Base-by-base conservation (phyloP, 495 filamentous ascomycete genomes). In the Penicillium crystallinum region DNA sequence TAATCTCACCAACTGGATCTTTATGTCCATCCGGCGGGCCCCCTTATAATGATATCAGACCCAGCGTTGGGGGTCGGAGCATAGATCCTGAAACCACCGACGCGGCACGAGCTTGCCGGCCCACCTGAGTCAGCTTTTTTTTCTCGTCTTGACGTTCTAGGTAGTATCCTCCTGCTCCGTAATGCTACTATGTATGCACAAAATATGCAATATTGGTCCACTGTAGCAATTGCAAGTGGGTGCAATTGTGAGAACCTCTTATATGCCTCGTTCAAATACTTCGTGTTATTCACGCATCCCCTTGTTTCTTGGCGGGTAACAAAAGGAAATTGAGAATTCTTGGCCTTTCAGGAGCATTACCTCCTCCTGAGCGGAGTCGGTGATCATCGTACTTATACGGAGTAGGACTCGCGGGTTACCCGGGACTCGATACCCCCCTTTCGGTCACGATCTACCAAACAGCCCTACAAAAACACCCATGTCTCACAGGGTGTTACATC, bases 61-160 rank as follows among this genome's bases (percentile, higher is more conserved):
- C 22, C 46, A 48, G 34, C 35, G 19, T 17, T 53, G 33, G 43
- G 37, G 36, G 49, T 61, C 60, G 61, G 52, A 48, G 31, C 55
- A 54, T 62, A 34, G 8, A 51, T 39, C 58, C 61, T 64, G 61
- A 64, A 64, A 59, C 61, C 40, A 40, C 58, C 58, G 53, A 64
- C 55, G 56, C 58, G 61, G 58, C 58, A 64, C 61, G 57, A 47
- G 52, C 61, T 53, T 56, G 48, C 48, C 55, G 52, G 39, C 51
- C 61, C 49, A 57, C 61, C 36, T 57, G 42, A 56, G 41, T 59
- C 53, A 56, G 44, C 19, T 23, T 36, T 2, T 30, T 37, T 9
- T 31, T 9, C 11, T 9, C 23, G 29, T 31, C 6, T 21, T 39
- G 17, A 11, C 8, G 15, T 21, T 18, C 37, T 21, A 39, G 23